A percentile compares a stretch with the other conserved stretches of the same genome.
Conservation (phyloP, 2,329 filamentous ascomycete species). For the Hymenoscyphus repandus region DNA sequence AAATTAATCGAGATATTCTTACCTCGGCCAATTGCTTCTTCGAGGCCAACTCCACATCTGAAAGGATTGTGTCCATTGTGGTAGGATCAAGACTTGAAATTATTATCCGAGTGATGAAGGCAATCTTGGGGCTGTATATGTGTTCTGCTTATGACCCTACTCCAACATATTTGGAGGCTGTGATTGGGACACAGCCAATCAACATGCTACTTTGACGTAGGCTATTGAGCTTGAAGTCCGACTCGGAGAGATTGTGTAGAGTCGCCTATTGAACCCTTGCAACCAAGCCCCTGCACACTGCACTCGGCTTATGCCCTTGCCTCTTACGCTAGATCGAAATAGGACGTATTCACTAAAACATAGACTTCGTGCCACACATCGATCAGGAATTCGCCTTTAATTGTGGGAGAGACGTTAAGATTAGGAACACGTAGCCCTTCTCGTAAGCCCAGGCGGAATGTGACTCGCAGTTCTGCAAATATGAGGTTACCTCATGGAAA, state of each 20-base stretch:
- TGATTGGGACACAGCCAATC: neutral
- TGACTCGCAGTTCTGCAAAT: too few relatives aligned
- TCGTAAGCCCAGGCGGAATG: too few relatives aligned
- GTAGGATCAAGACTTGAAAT: neutral
- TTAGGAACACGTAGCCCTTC: too few relatives aligned
- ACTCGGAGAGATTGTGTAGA: neutral
- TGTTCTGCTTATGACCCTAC: constrained; percentile 6
- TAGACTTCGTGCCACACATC: too few relatives aligned
- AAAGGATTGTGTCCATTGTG: neutral
- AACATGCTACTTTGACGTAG: neutral
- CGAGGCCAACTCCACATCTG: neutral
- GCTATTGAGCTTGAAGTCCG: neutral
- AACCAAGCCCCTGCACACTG: neutral
- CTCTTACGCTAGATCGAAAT: neutral
- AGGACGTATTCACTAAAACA: too few relatives aligned
- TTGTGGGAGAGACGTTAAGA: too few relatives aligned
- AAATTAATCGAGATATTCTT: neutral
- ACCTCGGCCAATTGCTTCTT: constrained; percentile 2
- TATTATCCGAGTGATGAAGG: neutral
- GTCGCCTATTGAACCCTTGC: neutral
- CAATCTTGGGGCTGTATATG: neutral
- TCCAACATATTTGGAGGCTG: neutral
- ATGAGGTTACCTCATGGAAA: too few relatives aligned
- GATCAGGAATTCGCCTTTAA: too few relatives aligned
- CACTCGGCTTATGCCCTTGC: constrained; percentile 9